Evolutionary conservation across 2,329 filamentous ascomycete species (phyloP), one percentile per base, ranked within the genome.

Genomic region (Apiospora hydei): DNA sequence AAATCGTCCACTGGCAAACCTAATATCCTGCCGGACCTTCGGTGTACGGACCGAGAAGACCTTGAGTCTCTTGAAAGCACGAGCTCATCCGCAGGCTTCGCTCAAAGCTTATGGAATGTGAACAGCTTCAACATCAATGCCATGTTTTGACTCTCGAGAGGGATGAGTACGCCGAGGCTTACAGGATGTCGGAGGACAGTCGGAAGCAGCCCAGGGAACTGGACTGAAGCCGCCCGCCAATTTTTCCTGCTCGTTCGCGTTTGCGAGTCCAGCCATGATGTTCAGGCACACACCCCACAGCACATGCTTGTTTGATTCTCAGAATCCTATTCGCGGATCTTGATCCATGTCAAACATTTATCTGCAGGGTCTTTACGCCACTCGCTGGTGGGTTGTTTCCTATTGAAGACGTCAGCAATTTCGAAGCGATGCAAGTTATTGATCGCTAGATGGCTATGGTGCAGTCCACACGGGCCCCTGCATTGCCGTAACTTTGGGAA

Each of bases 81-180:
- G 66, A 68, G 43, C 44, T 68, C 14, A 68, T 68, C 41, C 44
- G 41, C n/a, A 68, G 41, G 44, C 44, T 68, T 44, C 66, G 66
- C 41, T 68, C 66, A 4, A 68, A 68, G 26, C 41, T 68, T 7
- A 46, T 68, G 41, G 66, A 68, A 47, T 68, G 41, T 30, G 66
- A 68, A n/a, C 66, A 68, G 66, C 66, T 68, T 47, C 66, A 68
- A 47, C 66, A 68, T 26, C 66, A 68, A 14, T 46, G 66, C 18
- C 66, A 68, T 68, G 66, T 68, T 18, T 47, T 68, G 41, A 68
- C 16, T 30, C 66, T 68, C 13, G 66, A 68, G 43, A 68, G 66
- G 43, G 66, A 68, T 13, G 66, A 68, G n/a, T 68, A 46, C 34
- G 66, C 66, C 41, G 66, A 68, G 14, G 66, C 66, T 46, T 68